Evolutionary conservation across 139 green algal species (phyloP).

Genomic region (Chlamydomonas asymmetrica): DNA sequence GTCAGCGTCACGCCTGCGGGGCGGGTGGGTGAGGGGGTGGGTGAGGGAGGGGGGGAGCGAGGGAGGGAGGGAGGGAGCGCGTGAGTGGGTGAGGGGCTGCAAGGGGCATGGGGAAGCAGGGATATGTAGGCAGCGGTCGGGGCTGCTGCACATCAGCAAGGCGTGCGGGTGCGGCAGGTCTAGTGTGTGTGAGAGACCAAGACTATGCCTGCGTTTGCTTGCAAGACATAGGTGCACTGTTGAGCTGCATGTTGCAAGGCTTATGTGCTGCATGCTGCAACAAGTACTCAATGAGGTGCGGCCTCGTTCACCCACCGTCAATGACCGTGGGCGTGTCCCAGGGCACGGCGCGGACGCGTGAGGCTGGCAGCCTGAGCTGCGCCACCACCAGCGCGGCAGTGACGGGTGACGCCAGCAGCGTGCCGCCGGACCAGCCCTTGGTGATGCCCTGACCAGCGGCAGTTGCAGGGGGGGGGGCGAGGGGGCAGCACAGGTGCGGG

Average conservation of each 20-base stretch:
- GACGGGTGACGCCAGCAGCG: conserved; percentile 69
- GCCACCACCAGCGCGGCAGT: conserved; percentile 68
- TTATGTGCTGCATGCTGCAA: not conserved
- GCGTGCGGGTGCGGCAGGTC: no score
- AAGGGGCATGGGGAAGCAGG: no score
- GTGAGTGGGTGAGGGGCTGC: not conserved
- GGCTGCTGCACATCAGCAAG: no score
- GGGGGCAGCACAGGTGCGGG: not conserved
- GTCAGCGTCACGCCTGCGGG: conserved; percentile 67
- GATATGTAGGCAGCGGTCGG: no score
- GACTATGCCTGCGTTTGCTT: no score
- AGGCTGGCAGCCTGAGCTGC: conserved; percentile 53
- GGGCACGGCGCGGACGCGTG: conserved; percentile 29
- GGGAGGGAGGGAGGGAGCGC: not conserved
- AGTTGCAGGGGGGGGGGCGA: not conserved
- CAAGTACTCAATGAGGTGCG: not conserved
- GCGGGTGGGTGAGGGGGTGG: not conserved
- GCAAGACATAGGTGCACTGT: no score
- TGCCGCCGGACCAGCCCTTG: conserved; percentile 50
- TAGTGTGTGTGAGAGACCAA: no score
- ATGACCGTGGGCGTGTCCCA: conserved; percentile 48
- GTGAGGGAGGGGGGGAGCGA: not conserved
- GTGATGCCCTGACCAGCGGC: conserved; percentile 56
- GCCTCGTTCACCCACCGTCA: conserved; percentile 28
- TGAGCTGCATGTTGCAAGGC: not conserved